These are phyloP conservation scores for Botryotinia globosa DNA, from an alignment of 2,329 filamentous ascomycete species.

Conservation along the genomic window DNA sequence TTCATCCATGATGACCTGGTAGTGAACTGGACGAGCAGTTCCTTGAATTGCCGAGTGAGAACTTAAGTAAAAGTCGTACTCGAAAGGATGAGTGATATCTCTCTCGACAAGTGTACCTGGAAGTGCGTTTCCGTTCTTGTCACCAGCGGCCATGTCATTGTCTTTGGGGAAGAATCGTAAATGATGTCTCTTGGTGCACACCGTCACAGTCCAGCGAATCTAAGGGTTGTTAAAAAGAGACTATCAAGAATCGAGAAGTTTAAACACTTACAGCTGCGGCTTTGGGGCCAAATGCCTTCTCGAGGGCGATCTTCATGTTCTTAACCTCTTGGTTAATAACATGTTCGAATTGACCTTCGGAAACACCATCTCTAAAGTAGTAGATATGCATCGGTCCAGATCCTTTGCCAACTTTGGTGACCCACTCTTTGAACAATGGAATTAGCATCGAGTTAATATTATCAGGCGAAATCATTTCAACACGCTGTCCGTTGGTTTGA, in stretches of 20 bases:
- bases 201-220: constrained; percentile 73
- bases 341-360: constrained; percentile 78
- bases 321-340: constrained; percentile 76
- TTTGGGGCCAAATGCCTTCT: constrained; percentile 38
- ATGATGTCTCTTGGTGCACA: constrained; percentile 92
- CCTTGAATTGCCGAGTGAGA: constrained; percentile 84
- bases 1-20: constrained; percentile 86
- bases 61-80: constrained; percentile 73
- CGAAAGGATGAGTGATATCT: constrained; percentile 85
- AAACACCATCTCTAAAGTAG: constrained; percentile 91
- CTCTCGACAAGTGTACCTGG: constrained; percentile 85
- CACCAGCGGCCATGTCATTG: constrained; percentile 49
- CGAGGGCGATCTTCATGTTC: constrained; percentile 63
- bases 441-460: constrained; percentile 67
- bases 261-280: constrained; percentile 30
- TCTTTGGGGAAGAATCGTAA: constrained; percentile 82
- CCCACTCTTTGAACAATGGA: constrained; percentile 65
- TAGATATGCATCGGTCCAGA: constrained; percentile 68
- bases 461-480: constrained; percentile 69
- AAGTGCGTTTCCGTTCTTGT: constrained; percentile 76
- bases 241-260: neutral
- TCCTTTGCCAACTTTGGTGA: constrained; percentile 51
- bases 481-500: constrained; percentile 78
- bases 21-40: constrained; percentile 88
- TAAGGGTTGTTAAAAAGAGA: constrained; percentile 22